Percentiles rank a stretch among this genome's conserved stretches.
phyloP scores from a whole-genome alignment of 805 yeast species.

The Zygoascus biomembranicola region DNA sequence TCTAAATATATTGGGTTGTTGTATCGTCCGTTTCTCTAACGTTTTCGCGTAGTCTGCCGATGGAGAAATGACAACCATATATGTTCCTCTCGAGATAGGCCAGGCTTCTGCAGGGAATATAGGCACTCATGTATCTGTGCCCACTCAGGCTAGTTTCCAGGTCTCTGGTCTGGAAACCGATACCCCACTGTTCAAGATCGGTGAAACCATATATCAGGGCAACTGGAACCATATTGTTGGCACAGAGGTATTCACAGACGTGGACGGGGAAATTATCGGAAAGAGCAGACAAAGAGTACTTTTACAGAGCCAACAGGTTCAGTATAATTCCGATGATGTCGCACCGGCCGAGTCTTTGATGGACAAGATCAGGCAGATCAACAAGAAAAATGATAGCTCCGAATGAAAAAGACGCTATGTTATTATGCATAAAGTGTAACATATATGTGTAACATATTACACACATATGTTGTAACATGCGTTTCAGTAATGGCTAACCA shows the following conservation, averaged over 20 bases:
- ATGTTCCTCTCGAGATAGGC: constrained; percentile 44
- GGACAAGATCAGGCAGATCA: constrained; percentile 9
- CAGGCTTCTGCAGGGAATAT: constrained; percentile 6
- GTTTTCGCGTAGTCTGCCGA: not conserved
- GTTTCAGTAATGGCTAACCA: too few relatives aligned
- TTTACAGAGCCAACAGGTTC: constrained; percentile 8
- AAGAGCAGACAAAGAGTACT: constrained; percentile 20
- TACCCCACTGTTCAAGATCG: constrained; percentile 50
- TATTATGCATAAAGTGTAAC: not conserved
- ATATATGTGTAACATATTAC: not conserved
- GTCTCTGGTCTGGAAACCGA: constrained; percentile 47
- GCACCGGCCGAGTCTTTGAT: constrained; percentile 4
- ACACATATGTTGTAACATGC: too few relatives aligned
- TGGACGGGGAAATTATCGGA: constrained; percentile 24
- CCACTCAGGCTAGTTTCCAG: constrained; percentile 39
- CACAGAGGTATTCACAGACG: constrained; percentile 46
- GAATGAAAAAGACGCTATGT: not conserved
- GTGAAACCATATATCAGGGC: constrained; percentile 58
- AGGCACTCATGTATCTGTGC: constrained; percentile 18
- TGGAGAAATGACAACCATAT: constrained; percentile 31
- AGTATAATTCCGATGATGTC: constrained; percentile 4
- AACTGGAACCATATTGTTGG: constrained; percentile 74
- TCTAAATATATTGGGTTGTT: not conserved
- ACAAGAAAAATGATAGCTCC: not conserved
- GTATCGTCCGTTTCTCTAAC: not conserved